Evolutionary conservation across 2,329 filamentous ascomycete species (phyloP).

Genomic region (Dryadomyces sulphureus): DNA sequence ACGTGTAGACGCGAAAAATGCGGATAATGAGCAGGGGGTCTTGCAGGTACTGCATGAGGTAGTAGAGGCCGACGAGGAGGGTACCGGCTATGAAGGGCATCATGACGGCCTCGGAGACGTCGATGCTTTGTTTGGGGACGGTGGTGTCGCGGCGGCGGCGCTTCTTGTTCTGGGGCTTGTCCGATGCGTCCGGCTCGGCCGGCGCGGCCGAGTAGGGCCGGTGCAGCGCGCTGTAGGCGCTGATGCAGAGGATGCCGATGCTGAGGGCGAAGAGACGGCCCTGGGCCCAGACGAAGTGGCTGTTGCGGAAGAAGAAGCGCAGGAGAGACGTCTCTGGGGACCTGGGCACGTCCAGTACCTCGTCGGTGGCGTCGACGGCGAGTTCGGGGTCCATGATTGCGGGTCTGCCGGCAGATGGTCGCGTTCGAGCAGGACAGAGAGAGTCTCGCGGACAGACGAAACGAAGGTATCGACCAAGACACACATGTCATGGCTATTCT

Average conservation of each 20-base stretch:
- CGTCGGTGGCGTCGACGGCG: not conserved
- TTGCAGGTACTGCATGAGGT: conserved; percentile 76
- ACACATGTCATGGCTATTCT: not conserved
- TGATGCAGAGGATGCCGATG: conserved; percentile 70
- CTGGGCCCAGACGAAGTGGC: conserved; percentile 29
- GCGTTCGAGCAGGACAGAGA: too few species aligned
- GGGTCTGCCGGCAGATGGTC: not conserved
- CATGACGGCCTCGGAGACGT: conserved; percentile 66
- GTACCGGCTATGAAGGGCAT: conserved; percentile 66
- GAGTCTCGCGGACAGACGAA: not conserved
- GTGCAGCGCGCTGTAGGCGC: conserved; percentile 71
- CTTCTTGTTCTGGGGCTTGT: conserved; percentile 20
- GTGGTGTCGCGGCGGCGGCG: not conserved
- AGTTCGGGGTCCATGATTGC: not conserved
- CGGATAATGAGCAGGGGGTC: conserved; percentile 72
- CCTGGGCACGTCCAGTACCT: not conserved
- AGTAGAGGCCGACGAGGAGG: conserved; percentile 62
- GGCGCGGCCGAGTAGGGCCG: conserved; percentile 67
- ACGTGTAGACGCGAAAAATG: conserved; percentile 73
- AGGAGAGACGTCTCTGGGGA: not conserved
- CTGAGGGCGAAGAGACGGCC: conserved; percentile 45
- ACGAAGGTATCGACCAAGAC: too few species aligned
- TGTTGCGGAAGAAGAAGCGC: not conserved
- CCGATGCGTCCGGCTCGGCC: conserved; percentile 26
- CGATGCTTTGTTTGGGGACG: conserved; percentile 36